phyloP scores from a whole-genome alignment of 129 eudicot genomes.

The Flaveria linearis region DNA sequence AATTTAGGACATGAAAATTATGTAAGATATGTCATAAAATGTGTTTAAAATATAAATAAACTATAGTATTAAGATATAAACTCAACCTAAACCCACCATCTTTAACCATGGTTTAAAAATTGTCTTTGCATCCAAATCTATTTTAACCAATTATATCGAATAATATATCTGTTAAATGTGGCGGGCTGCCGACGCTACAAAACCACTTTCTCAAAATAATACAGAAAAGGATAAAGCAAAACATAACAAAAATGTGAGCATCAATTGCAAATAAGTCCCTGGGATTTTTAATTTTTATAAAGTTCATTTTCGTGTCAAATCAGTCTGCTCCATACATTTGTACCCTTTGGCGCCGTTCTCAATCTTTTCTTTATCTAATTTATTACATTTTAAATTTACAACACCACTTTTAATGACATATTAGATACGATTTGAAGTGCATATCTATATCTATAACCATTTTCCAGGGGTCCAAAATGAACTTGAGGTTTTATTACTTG shows the following conservation, averaged over 20 bases:
- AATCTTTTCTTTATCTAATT: not conserved
- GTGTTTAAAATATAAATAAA: no score
- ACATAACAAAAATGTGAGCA: constrained; percentile 5
- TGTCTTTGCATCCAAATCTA: not conserved
- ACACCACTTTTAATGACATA: constrained; percentile 14
- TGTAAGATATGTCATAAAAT: no score
- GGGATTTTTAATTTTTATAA: not conserved
- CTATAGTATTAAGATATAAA: no score
- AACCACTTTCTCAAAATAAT: constrained; percentile 21
- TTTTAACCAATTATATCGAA: no score
- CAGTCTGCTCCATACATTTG: constrained; percentile 36
- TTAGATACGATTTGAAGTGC: constrained; percentile 3
- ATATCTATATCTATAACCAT: not conserved
- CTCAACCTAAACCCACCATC: not conserved
- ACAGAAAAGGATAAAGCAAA: not conserved
- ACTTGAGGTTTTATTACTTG: not conserved
- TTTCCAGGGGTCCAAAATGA: not conserved
- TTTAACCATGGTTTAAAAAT: not conserved
- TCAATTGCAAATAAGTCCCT: constrained; percentile 14
- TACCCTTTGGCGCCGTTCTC: constrained; percentile 27
- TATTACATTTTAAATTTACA: not conserved
- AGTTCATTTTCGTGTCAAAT: not conserved
- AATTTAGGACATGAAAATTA: no score
- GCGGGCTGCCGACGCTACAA: constrained; percentile 37
- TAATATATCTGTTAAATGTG: constrained; percentile 23